Evolutionary conservation across 495 filamentous ascomycete species (phyloP).

Genomic region (Physcia stellaris): DNA sequence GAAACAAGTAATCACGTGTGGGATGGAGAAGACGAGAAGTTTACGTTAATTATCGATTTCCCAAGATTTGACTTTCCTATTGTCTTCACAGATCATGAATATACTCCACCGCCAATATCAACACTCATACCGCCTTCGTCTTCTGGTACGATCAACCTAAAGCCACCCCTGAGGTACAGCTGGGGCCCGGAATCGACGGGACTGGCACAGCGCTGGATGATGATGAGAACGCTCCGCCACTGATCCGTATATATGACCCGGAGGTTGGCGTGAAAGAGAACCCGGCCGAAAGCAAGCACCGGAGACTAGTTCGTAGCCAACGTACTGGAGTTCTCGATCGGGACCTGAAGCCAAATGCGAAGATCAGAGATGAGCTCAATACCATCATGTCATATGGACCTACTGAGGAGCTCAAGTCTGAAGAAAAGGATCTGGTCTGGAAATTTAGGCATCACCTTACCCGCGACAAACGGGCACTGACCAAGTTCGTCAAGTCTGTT

Average conservation of each 20-base stretch:
- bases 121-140: conserved; percentile 47
- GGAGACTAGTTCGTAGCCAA: conserved; percentile 78
- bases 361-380: conserved; percentile 87
- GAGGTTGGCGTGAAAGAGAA: conserved; percentile 82
- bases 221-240: conserved; percentile 37
- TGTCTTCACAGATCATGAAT: conserved; percentile 89
- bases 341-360: conserved; percentile 91
- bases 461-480: conserved; percentile 82
- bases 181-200: conserved; percentile 68
- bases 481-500: conserved; percentile 95
- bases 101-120: conserved; percentile 69
- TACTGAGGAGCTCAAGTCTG: conserved; percentile 69
- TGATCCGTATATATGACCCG: conserved; percentile 84
- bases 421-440: conserved; percentile 95
- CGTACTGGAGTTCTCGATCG: conserved; percentile 86
- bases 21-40: conserved; percentile 35
- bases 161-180: conserved; percentile 72
- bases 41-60: conserved; percentile 75
- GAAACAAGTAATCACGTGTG: conserved; percentile 19
- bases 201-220: conserved; percentile 33
- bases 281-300: conserved; percentile 89
- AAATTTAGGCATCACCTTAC: conserved; percentile 90
- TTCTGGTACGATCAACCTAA: conserved; percentile 51
- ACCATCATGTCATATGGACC: conserved; percentile 84
- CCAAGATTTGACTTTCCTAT: conserved; percentile 93